Evolutionary conservation across 106 monocot species (phyloP), one percentile per base, ranked within the genome.

Genomic region (Dioscorea dumetorum): DNA sequence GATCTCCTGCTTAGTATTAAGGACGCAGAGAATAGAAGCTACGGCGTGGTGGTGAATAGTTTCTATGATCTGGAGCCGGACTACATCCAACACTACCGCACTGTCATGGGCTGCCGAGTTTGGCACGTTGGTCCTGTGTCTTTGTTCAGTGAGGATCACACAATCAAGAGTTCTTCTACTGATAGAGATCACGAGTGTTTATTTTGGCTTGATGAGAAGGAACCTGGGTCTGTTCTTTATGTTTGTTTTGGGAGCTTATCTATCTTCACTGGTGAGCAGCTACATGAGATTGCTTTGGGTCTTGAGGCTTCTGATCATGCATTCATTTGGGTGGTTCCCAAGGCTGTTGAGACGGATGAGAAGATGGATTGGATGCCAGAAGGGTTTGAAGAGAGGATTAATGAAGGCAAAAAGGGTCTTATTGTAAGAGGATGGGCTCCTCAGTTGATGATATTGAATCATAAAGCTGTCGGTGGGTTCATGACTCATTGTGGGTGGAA

Each of bases 401-500:
- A 28, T 28, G 59, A 59, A 59, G 59, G 4, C 1, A 28, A 28
- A 28, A 19, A 21, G 22, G 59, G 22, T 11, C 1, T 59, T 19
- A 9, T 59, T 7, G 5, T 63, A 63, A 63, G 14, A 13, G 63
- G 33, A 15, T 63, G 63, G 63, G 63, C 63, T 32, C 63, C 63
- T 7, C 63, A 63, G 19, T 8, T 63, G 32, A 1, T 35, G 9
- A 63, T 63, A 13, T 22, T 63, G 63, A 14, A 17, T 11, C 63
- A 63, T 32, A 14, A 8, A 4, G 31, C 69, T 9, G n/a, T 58
- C 0, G 69, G 63, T 7, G 28, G 63, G 28, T 66, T 66, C 66
- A 20, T 66, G 49, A 66, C 66, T 48, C 66, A 78, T 60, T 72
- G 78, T 61, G 78, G 78, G 14, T 78, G 66, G 66, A 66, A 66